phyloP scores from a whole-genome alignment of 139 green algal genomes.

The Closterium sp. region DNA sequence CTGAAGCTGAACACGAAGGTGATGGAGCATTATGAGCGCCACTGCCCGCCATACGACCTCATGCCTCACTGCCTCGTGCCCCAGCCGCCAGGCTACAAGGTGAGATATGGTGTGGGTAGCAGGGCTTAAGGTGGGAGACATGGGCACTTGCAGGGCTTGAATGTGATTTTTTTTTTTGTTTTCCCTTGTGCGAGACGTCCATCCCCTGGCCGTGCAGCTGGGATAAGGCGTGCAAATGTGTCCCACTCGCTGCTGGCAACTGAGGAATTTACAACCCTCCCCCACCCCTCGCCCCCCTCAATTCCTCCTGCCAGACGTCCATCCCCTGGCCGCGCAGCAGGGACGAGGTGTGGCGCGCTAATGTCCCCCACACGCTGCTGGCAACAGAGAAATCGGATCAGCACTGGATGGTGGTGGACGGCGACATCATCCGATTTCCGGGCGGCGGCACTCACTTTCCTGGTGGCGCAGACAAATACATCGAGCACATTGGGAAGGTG shows the following conservation, averaged over 20 bases:
- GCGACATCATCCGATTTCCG: conserved; percentile 18
- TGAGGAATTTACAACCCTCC: no score
- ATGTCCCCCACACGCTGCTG: conserved; percentile 25
- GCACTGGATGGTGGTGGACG: conserved; percentile 41
- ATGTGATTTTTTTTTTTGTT: no score
- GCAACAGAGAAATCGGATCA: conserved; percentile 21
- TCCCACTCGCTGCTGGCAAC: conserved; percentile 7
- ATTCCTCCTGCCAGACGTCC: not conserved
- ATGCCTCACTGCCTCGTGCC: conserved; percentile 8
- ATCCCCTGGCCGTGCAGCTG: not conserved
- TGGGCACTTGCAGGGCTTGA: no score
- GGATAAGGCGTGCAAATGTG: not conserved
- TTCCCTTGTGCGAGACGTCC: no score
- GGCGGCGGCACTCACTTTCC: conserved; percentile 32
- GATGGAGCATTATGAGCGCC: conserved; percentile 38
- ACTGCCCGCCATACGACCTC: conserved; percentile 11
- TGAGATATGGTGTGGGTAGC: not conserved
- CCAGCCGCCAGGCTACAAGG: not conserved
- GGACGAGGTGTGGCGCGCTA: conserved; percentile 23
- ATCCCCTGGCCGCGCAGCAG: conserved; percentile 23
- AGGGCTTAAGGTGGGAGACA: not conserved
- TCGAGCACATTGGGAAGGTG: conserved; percentile 1
- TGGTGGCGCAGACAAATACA: conserved; percentile 29
- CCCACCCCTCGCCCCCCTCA: not conserved
- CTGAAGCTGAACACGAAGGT: not conserved